A percentile compares a stretch with the other conserved stretches of the same genome.
Conservation (phyloP, 176 grass and related monocot species). For the Calamus simplicifolius region DNA sequence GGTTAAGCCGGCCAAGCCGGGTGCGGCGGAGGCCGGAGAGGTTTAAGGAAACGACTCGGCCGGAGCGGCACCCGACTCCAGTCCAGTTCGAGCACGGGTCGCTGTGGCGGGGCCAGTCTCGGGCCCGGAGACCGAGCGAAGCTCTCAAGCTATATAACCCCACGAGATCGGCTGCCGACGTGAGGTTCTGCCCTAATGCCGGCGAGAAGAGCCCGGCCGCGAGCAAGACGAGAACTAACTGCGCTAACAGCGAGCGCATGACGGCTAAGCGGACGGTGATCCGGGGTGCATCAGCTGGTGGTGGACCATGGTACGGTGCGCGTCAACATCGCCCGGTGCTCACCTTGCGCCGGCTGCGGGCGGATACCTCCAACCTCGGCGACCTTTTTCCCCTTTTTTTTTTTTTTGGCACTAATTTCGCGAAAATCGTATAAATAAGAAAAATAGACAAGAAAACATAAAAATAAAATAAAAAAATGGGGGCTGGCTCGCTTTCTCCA, state of each 20-base stretch:
- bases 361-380: too few species aligned
- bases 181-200: conserved; percentile 26
- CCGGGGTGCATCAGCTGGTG: too few species aligned
- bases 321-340: too few species aligned
- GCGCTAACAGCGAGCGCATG: conserved; percentile 1
- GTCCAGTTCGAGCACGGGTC: conserved; percentile 72
- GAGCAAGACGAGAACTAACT: neutral
- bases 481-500: too few species aligned
- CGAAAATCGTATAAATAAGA: too few species aligned
- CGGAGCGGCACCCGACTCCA: conserved; percentile 47
- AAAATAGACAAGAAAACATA: too few species aligned
- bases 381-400: too few species aligned
- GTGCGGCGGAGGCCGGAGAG: conserved; percentile 57
- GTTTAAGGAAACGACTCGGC: conserved; percentile 42
- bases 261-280: neutral
- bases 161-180: conserved; percentile 45
- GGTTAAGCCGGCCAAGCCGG: conserved; percentile 32
- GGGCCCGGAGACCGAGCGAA: conserved; percentile 69
- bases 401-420: too few species aligned
- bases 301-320: too few species aligned
- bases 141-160: conserved; percentile 61
- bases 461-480: too few species aligned
- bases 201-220: conserved; percentile 20
- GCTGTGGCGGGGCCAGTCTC: conserved; percentile 63
- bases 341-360: too few species aligned